Base-by-base conservation (phyloP, 805 yeast genomes). In the Jamesozyma rosinii region DNA sequence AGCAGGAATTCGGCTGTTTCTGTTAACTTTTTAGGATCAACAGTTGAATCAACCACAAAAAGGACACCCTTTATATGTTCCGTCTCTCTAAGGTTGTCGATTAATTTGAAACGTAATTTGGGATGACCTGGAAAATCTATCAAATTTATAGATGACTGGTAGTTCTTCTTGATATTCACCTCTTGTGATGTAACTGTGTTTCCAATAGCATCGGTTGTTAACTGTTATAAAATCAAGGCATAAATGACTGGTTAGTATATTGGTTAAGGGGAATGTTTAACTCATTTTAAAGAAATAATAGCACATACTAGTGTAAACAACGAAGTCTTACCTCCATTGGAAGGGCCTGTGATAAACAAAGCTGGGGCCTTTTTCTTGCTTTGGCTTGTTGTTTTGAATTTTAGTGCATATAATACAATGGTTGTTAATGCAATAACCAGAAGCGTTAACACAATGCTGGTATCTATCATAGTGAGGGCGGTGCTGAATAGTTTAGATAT, bases 61-160 rank as follows among this genome's bases (percentile, higher is more conserved):
- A 89, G 64, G 4, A 87, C 65, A 4, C 95, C 96, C 49, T 72
- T 75, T 41, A 83, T 59, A 15, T 74, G 64, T 17, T 61, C 45
- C 18, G 35, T 41, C 15, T 50, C 63, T 44, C 68, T 66, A 37
- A 79, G 66, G 44, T 74, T 73, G 42, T 74, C 72, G 45, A 68
- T 50, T 29, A 78, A 67, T 40, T 80, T 65, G 44, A 76, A 75
- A 42, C 74, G 75, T 51, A 89, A 75, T 62, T 86, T 87, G 43
- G 74, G 66, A 64, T 83, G 88, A n/a, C 97, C 96, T 2, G 98
- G 98, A 48, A 79, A 79, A 55, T 90, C 97, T 41, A 82, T 71
- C 33, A 89, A 60, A 47, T 72, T 76, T 55, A 67, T 72, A 45
- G 61, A 70, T 51, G 56, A 64, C 38, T 49, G 66, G 8, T 47